Evolutionary conservation across 352 stramenopile genomes (phyloP), one percentile per base, ranked within the genome.

Genomic region (Globisporangium yorkense): DNA sequence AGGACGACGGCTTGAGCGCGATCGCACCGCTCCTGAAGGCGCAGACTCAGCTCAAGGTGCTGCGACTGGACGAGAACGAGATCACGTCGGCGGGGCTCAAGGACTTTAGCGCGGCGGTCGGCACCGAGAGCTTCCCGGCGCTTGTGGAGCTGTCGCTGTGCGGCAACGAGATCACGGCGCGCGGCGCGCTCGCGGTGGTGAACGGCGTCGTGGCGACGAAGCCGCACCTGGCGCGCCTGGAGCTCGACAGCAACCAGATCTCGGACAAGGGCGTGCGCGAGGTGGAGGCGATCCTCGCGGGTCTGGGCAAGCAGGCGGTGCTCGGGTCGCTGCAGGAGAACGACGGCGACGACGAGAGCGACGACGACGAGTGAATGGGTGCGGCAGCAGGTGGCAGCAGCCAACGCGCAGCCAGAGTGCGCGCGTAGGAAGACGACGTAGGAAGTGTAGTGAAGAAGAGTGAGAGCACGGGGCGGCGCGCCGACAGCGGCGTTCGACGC

Each of bases 311-410:
- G 55, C 56, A 52, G n/a, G 51, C 54, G 6, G 70, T 85, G 31
- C 74, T 95, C 4, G 84, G 80, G 44, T 84, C 79, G 51, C 70
- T 95, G n/a, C 63, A 92, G 52, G 85, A 95, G 48, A 95, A 95
- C 65, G 82, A 89, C 54, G 78, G 80, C 37, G 82, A 92, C 51
- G 75, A 86, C 21, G 82, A 89, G 54, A 83, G 73, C 63, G 72
- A 84, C 56, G 58, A 63, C 44, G 58, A 51, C n/a, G 37, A 50
- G 24, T 54, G 18, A 24, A 10, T 2, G 16, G n/a, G 45, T 20
- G 45, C 10, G 20, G 33, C 7, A 20, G 15, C 31, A 18, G 48
- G 45, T 27, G 52, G 20, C 5, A 46, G 39, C n/a, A 50, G 24
- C 24, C 29, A 49, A n/a, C 13, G 13, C 12, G 24, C 24, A 27